phyloP scores from a whole-genome alignment of 2,329 filamentous ascomycete species.

The Fusarium metavorans region DNA sequence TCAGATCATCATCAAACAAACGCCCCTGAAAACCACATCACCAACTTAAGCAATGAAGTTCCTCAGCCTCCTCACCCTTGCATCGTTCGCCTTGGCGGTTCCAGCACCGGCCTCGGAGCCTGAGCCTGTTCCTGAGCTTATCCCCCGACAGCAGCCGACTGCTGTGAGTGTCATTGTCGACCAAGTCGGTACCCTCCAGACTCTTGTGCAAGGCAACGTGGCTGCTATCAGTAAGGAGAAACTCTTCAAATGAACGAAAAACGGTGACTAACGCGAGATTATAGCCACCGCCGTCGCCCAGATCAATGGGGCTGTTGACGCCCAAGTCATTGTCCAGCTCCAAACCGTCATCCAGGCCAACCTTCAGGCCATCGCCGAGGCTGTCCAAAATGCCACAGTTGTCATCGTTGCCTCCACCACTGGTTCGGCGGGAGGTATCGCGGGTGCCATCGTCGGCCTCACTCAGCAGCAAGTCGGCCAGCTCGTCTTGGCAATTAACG shows the following conservation, averaged over 20 bases:
- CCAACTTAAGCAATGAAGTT: constrained; percentile 30
- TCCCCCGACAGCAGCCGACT: constrained; percentile 13
- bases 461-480: neutral
- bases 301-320: neutral
- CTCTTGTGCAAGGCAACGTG: fast-evolving
- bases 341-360: constrained; percentile 3
- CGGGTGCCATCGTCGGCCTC: neutral
- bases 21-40: neutral
- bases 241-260: fast-evolving
- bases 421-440: constrained; percentile 19
- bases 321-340: neutral
- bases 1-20: neutral
- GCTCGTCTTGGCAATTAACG: neutral
- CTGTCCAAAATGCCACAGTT: neutral
- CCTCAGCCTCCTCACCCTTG: constrained; percentile 19
- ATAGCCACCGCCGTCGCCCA: neutral
- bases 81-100: constrained; percentile 21
- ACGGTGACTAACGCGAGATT: neutral
- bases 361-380: neutral
- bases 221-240: constrained; percentile 10
- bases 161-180: constrained; percentile 6
- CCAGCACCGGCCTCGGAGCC: constrained; percentile 4
- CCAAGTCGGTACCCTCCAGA: neutral
- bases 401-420: constrained; percentile 21
- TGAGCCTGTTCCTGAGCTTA: neutral